Evolutionary conservation across 1,284 basidiomycete species (phyloP).

Genomic region (Cutaneotrichosporon sp.): DNA sequence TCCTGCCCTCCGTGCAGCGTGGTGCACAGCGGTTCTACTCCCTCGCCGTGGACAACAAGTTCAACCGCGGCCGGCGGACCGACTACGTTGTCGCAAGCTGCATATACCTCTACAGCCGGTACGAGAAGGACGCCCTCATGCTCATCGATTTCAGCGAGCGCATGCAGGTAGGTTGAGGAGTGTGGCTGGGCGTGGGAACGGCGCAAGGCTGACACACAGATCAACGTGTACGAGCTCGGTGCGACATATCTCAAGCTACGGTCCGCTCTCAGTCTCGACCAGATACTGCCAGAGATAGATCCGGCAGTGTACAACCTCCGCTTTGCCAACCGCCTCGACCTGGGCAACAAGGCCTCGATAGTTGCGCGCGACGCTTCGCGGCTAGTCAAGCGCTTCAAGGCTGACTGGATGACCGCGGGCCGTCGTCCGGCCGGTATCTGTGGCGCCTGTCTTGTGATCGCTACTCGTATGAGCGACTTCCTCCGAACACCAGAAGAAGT

Average conservation of each 20-base stretch:
- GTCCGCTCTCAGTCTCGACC: constrained; percentile 73
- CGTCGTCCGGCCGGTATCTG: constrained; percentile 95
- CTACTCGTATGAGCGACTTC: constrained; percentile 98
- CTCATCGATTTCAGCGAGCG: constrained; percentile 96
- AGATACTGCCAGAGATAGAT: constrained; percentile 67
- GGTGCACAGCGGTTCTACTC: constrained; percentile 85
- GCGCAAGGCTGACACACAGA: constrained; percentile 55
- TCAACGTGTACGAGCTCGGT: constrained; percentile 97
- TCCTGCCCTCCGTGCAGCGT: constrained; percentile 73
- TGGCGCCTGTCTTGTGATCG: constrained; percentile 89
- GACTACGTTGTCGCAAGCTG: constrained; percentile 93
- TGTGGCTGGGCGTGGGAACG: no score
- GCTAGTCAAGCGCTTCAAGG: constrained; percentile 87
- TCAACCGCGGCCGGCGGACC: constrained; percentile 86
- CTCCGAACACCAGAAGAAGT: constrained; percentile 88
- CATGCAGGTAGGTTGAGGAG: constrained; percentile 64
- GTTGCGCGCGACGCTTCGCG: constrained; percentile 92
- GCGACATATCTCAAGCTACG: constrained; percentile 94
- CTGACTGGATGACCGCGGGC: constrained; percentile 96
- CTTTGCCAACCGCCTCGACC: constrained; percentile 93
- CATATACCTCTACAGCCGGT: constrained; percentile 87
- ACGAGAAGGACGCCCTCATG: constrained; percentile 87
- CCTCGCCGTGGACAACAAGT: constrained; percentile 88
- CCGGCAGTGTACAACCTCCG: constrained; percentile 96
- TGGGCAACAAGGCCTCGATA: constrained; percentile 85